Evolutionary conservation across 805 yeast species (phyloP).

Genomic region (Blastobotrys americana): DNA sequence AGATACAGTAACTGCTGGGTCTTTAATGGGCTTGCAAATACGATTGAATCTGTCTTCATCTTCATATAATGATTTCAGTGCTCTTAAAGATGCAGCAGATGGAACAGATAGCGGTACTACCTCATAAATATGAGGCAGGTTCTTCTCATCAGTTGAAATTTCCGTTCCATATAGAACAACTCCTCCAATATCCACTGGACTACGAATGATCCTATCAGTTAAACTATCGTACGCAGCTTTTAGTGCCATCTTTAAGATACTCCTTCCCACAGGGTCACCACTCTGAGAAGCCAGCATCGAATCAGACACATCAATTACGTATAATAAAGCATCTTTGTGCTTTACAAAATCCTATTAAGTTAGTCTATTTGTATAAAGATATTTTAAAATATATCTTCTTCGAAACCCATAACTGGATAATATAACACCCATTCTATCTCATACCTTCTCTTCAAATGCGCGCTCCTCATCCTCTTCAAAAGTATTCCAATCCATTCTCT

Average conservation of each 20-base stretch:
- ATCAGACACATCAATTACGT: slow-evolving; percentile 30
- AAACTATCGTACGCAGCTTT: slow-evolving; percentile 54
- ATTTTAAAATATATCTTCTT: too few species aligned
- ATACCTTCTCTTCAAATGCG: background rate
- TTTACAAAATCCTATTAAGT: slow-evolving; percentile 16
- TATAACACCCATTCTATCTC: too few species aligned
- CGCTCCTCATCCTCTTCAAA: background rate
- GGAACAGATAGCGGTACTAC: slow-evolving; percentile 20
- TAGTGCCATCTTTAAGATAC: slow-evolving; percentile 30
- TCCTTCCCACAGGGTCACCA: slow-evolving; percentile 10
- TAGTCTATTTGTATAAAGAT: too few species aligned
- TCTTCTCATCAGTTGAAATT: slow-evolving; percentile 24
- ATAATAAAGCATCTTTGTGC: slow-evolving; percentile 31
- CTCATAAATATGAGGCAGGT: slow-evolving; percentile 10
- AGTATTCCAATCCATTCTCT: too few species aligned
- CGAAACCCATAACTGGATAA: too few species aligned
- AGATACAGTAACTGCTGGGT: slow-evolving; percentile 26
- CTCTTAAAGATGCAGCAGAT: slow-evolving; percentile 15
- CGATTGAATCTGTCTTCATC: slow-evolving; percentile 22
- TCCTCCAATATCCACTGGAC: slow-evolving; percentile 70
- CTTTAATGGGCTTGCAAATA: slow-evolving; percentile 16
- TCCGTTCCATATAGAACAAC: slow-evolving; percentile 44
- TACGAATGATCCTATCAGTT: slow-evolving; percentile 54
- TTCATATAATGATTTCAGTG: slow-evolving; percentile 15
- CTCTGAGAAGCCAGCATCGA: slow-evolving; percentile 25